Percentiles rank a stretch among this genome's conserved stretches.
phyloP scores from a whole-genome alignment of 805 yeast species.

The Yarrowia bubula region DNA sequence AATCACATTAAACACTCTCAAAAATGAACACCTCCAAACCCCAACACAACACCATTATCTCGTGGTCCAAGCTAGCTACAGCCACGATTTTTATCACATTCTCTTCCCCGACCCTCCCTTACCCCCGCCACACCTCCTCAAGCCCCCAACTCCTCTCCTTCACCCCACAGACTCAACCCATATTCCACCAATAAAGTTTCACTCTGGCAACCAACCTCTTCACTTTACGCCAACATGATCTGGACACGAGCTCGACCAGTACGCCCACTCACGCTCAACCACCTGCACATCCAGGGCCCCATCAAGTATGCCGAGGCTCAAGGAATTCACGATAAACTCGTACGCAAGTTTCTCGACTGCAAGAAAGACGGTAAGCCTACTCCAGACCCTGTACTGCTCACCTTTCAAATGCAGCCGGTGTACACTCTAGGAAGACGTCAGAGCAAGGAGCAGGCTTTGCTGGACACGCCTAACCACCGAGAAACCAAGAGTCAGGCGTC shows the following conservation, averaged over 20 bases:
- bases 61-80: too few species aligned
- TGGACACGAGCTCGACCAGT: conserved; percentile 24
- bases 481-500: conserved; percentile 35
- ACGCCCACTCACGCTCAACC: conserved; percentile 18
- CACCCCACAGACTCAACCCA: neutral
- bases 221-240: neutral
- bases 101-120: too few species aligned
- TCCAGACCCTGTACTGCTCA: conserved; percentile 61
- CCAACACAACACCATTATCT: too few species aligned
- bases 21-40: too few species aligned
- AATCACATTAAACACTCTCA: too few species aligned
- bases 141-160: too few species aligned
- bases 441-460: conserved; percentile 43
- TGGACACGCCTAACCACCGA: conserved; percentile 36
- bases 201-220: neutral
- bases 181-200: neutral
- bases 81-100: too few species aligned
- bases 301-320: conserved; percentile 24
- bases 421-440: conserved; percentile 92
- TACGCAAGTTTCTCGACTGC: conserved; percentile 26
- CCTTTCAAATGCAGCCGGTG: conserved; percentile 82
- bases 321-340: conserved; percentile 15
- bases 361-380: conserved; percentile 3
- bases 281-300: conserved; percentile 17
- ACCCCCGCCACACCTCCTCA: too few species aligned